Base-by-base conservation (phyloP, 2,329 filamentous ascomycete species). In the Neophaeococcomyces aloes region DNA sequence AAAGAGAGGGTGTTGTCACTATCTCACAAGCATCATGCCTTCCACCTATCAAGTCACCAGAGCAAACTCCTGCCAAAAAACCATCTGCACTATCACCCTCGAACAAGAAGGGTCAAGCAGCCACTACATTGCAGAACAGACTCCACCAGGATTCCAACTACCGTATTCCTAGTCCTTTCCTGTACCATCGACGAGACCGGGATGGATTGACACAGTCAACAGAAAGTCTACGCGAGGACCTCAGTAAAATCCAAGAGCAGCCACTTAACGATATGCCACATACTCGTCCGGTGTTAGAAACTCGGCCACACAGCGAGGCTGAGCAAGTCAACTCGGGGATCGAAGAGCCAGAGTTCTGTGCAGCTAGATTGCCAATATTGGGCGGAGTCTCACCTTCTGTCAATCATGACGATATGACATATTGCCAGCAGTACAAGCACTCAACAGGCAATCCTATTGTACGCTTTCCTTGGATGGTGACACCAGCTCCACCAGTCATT, bases 121-220 rank as follows among this genome's bases (percentile, higher is more conserved):
- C 23, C 14, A 17, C n/a, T 7, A 8, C 17, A 30, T 31, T 39
- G 7, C 19, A 27, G 18, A 32, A 38, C 31, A 19, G 15, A 15
- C 33, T 17, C 7, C 18, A 13, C 29, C 27, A 37, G 23, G 11
- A 29, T 10, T 31, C 23, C 15, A 21, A 32, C 13, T 29, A 47
- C 25, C 17, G 38, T 3, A 49, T 54, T 25, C 51, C 51, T 25
- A 54, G 50, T 40, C 51, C 51, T 10, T 29, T 51, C 2, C 44
- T 54, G 5, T 52, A 52, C 36, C 50, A 51, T 29, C 23, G 30
- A 25, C n/a, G 19, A 29, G 45, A 36, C 18, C 21, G 14, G 19
- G 34, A 34, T 2, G 21, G 11, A 10, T 37, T 33, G 8, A 17
- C 37, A 33, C 14, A 31, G 14, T 19, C 27, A 11, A 14, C 34